phyloP scores from a whole-genome alignment of 805 yeast genomes.

The Lachancea kluyveri region DNA sequence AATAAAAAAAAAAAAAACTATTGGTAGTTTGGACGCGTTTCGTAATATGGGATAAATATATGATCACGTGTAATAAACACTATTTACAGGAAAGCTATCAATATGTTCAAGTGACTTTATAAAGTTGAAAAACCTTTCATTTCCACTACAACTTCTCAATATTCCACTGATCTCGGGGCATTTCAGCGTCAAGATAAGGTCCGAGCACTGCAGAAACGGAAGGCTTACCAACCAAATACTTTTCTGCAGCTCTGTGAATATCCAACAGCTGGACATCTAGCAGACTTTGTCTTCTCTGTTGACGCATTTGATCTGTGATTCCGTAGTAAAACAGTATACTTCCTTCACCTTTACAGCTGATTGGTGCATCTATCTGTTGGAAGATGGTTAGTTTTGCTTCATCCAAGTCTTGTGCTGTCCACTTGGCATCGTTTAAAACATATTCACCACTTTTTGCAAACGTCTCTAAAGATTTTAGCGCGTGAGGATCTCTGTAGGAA shows the following conservation, averaged over 20 bases:
- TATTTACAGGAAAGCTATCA: constrained; percentile 3
- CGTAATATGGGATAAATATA: background rate
- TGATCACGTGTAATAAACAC: background rate
- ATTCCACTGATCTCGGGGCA: constrained; percentile 2
- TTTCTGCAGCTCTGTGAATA: constrained; percentile 57
- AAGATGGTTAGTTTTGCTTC: constrained; percentile 89
- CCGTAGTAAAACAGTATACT: constrained; percentile 57
- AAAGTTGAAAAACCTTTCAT: no score
- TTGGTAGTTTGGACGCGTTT: background rate
- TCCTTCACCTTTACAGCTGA: constrained; percentile 76
- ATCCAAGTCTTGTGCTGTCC: constrained; percentile 61
- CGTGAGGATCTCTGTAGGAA: constrained; percentile 93
- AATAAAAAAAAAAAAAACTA: no score
- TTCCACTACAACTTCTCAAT: constrained; percentile 4
- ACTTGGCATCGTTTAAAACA: constrained; percentile 38
- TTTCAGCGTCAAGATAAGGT: constrained; percentile 6
- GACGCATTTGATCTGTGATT: constrained; percentile 72
- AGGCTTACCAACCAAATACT: constrained; percentile 42
- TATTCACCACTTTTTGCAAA: constrained; percentile 48
- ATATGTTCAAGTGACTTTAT: no score
- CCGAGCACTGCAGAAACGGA: constrained; percentile 43
- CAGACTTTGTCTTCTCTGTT: constrained; percentile 67
- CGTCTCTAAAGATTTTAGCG: constrained; percentile 57
- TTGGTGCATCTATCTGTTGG: constrained; percentile 89
- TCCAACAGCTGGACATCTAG: constrained; percentile 61